Percentiles rank a stretch among this genome's conserved stretches.
phyloP scores from a whole-genome alignment of 1,284 basidiomycete genomes.

The Melampsora larici-populina region DNA sequence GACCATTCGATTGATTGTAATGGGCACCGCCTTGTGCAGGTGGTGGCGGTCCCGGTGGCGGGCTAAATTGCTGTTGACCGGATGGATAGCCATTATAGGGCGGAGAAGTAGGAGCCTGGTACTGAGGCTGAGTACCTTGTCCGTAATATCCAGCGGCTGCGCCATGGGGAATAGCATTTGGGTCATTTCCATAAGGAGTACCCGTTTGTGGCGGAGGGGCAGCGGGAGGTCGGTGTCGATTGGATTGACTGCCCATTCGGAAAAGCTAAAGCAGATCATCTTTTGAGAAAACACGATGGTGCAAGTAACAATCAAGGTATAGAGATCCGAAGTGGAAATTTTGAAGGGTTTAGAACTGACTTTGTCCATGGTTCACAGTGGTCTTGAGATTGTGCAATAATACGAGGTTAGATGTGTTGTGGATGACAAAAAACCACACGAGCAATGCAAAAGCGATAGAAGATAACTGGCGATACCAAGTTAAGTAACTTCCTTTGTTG shows the following conservation, averaged over 20 bases:
- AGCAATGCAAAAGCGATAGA: too few species aligned
- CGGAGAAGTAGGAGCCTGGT: background rate
- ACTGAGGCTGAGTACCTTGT: background rate
- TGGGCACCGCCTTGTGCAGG: background rate
- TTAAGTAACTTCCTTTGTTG: too few species aligned
- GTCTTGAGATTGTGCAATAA: too few species aligned
- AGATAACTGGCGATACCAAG: too few species aligned
- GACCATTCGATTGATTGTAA: conserved; percentile 11
- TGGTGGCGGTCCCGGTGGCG: conserved; percentile 46
- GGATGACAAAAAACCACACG: too few species aligned
- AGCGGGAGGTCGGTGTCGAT: background rate
- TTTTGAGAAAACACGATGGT: background rate
- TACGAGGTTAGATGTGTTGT: too few species aligned
- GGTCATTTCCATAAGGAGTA: background rate
- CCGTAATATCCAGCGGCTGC: background rate
- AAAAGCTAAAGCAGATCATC: background rate
- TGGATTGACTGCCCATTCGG: background rate
- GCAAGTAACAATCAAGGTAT: background rate
- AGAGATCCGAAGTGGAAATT: background rate
- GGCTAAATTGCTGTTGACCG: conserved; percentile 29
- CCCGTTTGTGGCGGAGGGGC: background rate
- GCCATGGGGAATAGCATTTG: background rate
- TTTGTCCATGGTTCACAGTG: too few species aligned
- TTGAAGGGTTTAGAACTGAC: too few species aligned
- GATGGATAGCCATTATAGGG: background rate